Base-by-base conservation (phyloP, 2,329 filamentous ascomycete genomes). In the Podosphaera xanthii region DNA sequence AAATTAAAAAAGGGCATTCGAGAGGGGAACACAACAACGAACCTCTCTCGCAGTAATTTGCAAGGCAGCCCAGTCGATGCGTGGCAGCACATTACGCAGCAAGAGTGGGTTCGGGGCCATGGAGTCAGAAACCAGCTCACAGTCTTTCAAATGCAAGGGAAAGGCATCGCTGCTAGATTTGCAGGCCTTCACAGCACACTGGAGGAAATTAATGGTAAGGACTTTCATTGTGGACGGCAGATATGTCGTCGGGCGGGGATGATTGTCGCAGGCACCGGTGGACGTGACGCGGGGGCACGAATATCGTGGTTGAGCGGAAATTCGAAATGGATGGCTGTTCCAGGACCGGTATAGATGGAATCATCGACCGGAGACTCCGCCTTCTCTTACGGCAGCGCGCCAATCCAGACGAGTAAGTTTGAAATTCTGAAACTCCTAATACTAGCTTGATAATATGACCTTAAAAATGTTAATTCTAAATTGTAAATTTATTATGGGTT, bases 131-230 rank as follows among this genome's bases (percentile, higher is more conserved):
- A 90, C 89, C 33, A 98, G 82, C 70, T 95, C 89, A 58, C 87
- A 90, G 67, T 97, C 89, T 67, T 84, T 84, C 59, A 92, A 91
- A 71, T 97, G 92, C 14, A 98, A 78, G 2, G 92, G 92, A 69
- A 94, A 97, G 33, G 88, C 87, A 58, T 79, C 74, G 4, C 84
- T 76, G 38, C 84, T 83, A 60, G 82, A 79, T 74, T 94, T 95
- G 84, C 92, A 98, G 60, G 86, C 77, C 77, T 96, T 97, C 70
- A 94, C 86, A 62, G 92, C 91, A 76, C 92, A 98, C 67, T 88
- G 92, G 64, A 97, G 76, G 73, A 98, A 98, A 74, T 97, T 97
- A 67, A 94, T 83, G 62, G 89, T 96, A 58, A 97, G 81, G 63
- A 97, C 76, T 72, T 97, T 97, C 92, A 98, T 98, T 57, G 50